phyloP scores from a whole-genome alignment of 768 basidiomycete species.

The Amylocystis lapponica region DNA sequence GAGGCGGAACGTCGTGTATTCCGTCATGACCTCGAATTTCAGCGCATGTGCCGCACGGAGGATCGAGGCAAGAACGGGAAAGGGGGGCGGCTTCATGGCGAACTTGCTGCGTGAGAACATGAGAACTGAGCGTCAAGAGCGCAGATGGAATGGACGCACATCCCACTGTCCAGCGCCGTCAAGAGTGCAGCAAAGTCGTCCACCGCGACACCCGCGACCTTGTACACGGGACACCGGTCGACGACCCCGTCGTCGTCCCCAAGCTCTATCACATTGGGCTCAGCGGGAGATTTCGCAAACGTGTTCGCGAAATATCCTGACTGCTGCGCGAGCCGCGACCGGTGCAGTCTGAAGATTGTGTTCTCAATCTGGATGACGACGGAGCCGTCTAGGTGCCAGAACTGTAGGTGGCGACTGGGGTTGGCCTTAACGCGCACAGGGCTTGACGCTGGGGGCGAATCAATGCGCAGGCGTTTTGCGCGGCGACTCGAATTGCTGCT shows the following conservation, averaged over 20 bases:
- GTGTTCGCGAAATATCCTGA: conserved; percentile 30
- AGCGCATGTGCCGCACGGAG: conserved; percentile 32
- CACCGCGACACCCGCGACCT: conserved; percentile 19
- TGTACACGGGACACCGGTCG: conserved; percentile 17
- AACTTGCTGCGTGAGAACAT: conserved; percentile 24
- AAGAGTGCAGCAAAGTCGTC: conserved; percentile 31
- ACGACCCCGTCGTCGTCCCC: too few relatives aligned
- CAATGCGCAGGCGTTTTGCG: too few relatives aligned
- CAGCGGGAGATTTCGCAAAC: too few relatives aligned
- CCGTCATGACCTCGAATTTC: conserved; percentile 23
- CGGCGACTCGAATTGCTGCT: too few relatives aligned
- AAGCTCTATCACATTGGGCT: too few relatives aligned
- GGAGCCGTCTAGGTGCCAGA: conserved; percentile 33
- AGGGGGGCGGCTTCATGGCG: conserved; percentile 20
- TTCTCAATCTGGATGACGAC: conserved; percentile 30
- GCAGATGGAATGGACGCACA: conserved; percentile 28
- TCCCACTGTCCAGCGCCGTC: conserved; percentile 25
- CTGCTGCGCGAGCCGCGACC: conserved; percentile 26
- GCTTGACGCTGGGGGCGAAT: too few relatives aligned
- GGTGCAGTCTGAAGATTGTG: conserved; percentile 31
- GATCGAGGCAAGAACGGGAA: conserved; percentile 25
- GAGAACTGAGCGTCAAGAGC: too few relatives aligned
- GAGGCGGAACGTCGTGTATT: conserved; percentile 25
- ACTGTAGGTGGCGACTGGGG: conserved; percentile 9
- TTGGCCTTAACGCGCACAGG: too few relatives aligned